Percentiles rank a stretch among this genome's conserved stretches.
phyloP scores from a whole-genome alignment of 2,329 filamentous ascomycete genomes.

The Monosporascus sp. region DNA sequence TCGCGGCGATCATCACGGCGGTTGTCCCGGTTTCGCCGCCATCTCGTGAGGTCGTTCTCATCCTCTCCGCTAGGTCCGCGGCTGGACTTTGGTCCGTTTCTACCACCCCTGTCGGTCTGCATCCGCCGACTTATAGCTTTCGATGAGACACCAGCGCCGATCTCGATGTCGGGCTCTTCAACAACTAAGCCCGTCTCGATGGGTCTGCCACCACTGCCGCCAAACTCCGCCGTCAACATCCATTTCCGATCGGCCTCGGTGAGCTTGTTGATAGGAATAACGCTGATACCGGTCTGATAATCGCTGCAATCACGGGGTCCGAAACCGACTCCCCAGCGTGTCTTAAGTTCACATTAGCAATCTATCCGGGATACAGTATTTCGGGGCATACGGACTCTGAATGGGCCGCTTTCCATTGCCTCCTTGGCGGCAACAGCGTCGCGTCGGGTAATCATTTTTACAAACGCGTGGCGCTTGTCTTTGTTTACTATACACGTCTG shows the following conservation, averaged over 20 bases:
- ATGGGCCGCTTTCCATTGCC: slow-evolving; percentile 77
- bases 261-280: slow-evolving; percentile 87
- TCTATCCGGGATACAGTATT: neutral
- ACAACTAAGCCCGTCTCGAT: slow-evolving; percentile 83
- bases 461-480: slow-evolving; percentile 96
- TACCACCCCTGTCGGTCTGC: slow-evolving; percentile 63
- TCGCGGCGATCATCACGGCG: slow-evolving; percentile 17
- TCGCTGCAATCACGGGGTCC: slow-evolving; percentile 96
- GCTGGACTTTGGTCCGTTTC: slow-evolving; percentile 60
- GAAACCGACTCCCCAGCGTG: slow-evolving; percentile 95
- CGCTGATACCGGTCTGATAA: slow-evolving; percentile 83
- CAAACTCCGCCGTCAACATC: slow-evolving; percentile 90
- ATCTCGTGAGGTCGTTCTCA: slow-evolving; percentile 21
- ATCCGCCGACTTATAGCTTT: slow-evolving; percentile 73
- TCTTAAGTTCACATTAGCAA: slow-evolving; percentile 51
- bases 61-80: slow-evolving; percentile 31
- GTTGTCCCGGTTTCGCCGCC: slow-evolving; percentile 21
- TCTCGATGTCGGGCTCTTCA: slow-evolving; percentile 98
- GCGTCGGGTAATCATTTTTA: slow-evolving; percentile 91
- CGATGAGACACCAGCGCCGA: slow-evolving; percentile 92
- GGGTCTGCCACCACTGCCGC: slow-evolving; percentile 78
- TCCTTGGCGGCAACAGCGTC: slow-evolving; percentile 81
- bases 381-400: slow-evolving; percentile 52
- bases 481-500: slow-evolving; percentile 98
- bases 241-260: slow-evolving; percentile 97